Percentiles rank a stretch among this genome's conserved stretches.
Evolutionary conservation across 1,284 basidiomycete species (phyloP).

Genomic region (Marasmius oreades): DNA sequence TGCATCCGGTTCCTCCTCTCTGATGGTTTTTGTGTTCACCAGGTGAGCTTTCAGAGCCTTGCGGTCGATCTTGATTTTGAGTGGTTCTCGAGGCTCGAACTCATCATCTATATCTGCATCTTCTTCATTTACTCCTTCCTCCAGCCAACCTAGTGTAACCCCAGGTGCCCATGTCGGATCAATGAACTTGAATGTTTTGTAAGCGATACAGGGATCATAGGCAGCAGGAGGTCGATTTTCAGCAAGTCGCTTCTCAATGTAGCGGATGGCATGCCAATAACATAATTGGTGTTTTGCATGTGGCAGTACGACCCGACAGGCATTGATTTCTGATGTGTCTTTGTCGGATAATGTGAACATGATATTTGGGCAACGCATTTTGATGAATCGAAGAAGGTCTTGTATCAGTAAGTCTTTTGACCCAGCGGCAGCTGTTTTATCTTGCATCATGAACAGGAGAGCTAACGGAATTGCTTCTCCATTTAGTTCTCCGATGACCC

Average conservation of each 20-base stretch:
- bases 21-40: background rate
- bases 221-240: slow-evolving; percentile 8
- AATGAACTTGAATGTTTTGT: slow-evolving; percentile 11
- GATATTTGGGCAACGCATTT: slow-evolving; percentile 10
- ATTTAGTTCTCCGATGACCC: slow-evolving; percentile 11
- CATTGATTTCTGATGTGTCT: slow-evolving; percentile 14
- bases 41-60: background rate
- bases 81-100: background rate
- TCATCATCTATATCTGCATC: background rate
- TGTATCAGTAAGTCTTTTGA: slow-evolving; percentile 11
- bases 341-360: slow-evolving; percentile 8
- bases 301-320: slow-evolving; percentile 4
- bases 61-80: background rate
- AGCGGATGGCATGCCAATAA: slow-evolving; percentile 11
- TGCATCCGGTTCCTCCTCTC: background rate
- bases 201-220: slow-evolving; percentile 11
- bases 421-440: background rate
- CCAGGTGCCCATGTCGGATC: slow-evolving; percentile 19
- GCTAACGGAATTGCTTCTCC: slow-evolving; percentile 12
- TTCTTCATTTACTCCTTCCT: slow-evolving; percentile 4
- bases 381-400: slow-evolving; percentile 1
- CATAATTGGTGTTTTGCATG: slow-evolving; percentile 14
- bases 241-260: slow-evolving; percentile 6
- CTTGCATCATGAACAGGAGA: slow-evolving; percentile 7
- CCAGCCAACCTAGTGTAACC: background rate